Percentiles rank a stretch among this genome's conserved stretches.
Evolutionary conservation across 2,329 filamentous ascomycete species (phyloP).

Genomic region (Beauveria caledonica): DNA sequence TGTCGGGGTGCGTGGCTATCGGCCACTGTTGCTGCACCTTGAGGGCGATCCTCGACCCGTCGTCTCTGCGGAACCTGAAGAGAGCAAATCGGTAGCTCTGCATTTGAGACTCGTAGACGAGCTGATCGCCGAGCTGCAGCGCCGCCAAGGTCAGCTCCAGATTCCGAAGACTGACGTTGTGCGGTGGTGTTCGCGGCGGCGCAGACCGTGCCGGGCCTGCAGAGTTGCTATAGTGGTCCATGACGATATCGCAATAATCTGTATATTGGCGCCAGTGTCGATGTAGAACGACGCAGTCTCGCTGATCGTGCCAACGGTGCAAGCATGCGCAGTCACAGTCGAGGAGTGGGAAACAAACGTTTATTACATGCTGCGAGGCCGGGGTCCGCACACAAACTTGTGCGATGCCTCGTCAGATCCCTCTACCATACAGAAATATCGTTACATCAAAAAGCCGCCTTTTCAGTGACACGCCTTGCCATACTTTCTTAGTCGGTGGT

Average conservation of each 20-base stretch:
- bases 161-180: background rate
- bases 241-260: background rate
- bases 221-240: background rate
- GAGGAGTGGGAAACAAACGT: background rate
- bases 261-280: no score
- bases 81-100: background rate
- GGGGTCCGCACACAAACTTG: background rate
- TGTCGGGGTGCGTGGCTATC: background rate
- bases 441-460: background rate
- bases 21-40: background rate
- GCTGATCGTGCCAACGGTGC: background rate
- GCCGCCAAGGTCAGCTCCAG: background rate
- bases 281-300: background rate
- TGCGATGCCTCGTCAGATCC: background rate
- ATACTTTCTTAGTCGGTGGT: constrained; percentile 37
- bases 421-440: background rate
- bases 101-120: background rate
- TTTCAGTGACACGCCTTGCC: constrained; percentile 39
- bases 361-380: background rate
- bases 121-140: background rate
- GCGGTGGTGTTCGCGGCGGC: background rate
- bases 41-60: background rate
- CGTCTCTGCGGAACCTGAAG: background rate
- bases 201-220: background rate
- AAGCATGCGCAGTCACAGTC: background rate